phyloP scores from a whole-genome alignment of 2,329 filamentous ascomycete genomes.

The Fusarium camptoceras region DNA sequence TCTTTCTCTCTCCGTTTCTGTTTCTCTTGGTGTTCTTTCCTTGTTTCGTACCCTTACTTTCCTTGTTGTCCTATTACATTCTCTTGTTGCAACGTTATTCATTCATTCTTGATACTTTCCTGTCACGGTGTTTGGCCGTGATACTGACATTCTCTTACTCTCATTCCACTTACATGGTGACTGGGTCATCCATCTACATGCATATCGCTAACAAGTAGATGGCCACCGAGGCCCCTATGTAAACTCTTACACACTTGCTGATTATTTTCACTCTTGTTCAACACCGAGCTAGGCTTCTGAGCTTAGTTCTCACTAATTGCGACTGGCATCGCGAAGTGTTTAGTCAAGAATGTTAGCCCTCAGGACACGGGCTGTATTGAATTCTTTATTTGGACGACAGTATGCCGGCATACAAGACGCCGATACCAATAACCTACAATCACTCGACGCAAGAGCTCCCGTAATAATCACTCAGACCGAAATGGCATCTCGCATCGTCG shows the following conservation, averaged over 20 bases:
- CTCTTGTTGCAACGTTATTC: constrained; percentile 18
- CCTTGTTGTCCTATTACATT: constrained; percentile 14
- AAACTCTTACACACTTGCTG: constrained; percentile 33
- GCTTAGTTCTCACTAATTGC: constrained; percentile 32
- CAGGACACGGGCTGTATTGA: constrained; percentile 61
- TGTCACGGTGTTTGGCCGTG: constrained; percentile 11
- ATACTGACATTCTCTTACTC: constrained; percentile 28
- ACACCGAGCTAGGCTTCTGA: constrained; percentile 25
- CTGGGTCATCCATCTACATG: constrained; percentile 46
- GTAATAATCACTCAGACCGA: constrained; percentile 33
- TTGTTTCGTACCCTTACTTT: constrained; percentile 27
- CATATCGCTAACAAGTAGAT: constrained; percentile 41
- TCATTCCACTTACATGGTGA: constrained; percentile 33
- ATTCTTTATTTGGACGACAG: constrained; percentile 61
- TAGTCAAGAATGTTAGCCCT: constrained; percentile 52
- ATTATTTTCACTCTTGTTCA: constrained; percentile 17
- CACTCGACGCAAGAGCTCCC: constrained; percentile 29
- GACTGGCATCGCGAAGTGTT: constrained; percentile 54
- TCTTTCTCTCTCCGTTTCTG: constrained; percentile 33
- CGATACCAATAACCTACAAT: constrained; percentile 33
- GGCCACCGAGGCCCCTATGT: constrained; percentile 42
- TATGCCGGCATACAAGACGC: constrained; percentile 63
- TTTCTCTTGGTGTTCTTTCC: constrained; percentile 33
- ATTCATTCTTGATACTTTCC: constrained; percentile 29
- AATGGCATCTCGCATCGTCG: constrained; percentile 32